Evolutionary conservation across 345 rosid species (phyloP), one percentile per base, ranked within the genome.

Genomic region (Lumnitzera littorea): DNA sequence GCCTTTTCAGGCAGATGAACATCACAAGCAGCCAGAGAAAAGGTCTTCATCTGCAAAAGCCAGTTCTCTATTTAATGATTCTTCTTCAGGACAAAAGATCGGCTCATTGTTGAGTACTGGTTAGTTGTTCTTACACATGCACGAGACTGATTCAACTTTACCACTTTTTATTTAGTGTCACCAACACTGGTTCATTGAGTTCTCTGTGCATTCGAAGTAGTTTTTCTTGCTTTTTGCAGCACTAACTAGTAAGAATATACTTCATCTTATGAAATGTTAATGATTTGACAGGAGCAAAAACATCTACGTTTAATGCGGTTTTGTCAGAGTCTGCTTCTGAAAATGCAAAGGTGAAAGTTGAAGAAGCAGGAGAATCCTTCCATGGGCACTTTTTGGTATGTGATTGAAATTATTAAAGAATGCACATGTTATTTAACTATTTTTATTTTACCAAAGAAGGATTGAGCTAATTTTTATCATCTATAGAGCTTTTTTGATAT

Each of bases 301-400:
- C 14, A 13, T 20, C 17, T 49, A 20, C 49, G 23, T 25, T 67
- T 12, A 54, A 46, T 63, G 54, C 61, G 12, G 51, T 71, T 52
- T 46, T 81, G 58, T 68, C 77, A 82, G 84, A 63, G 61, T 47
- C 70, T 49, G 57, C 53, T 67, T 61, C 76, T 49, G 68, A 74
- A 50, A 74, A 49, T 24, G 66, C 70, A 24, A 66, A 62, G 49
- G 55, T 70, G 61, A 13, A 56, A 16, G 64, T n/a, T 46, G 86
- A 66, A 66, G 95, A 81, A 67, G 50, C 54, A 52, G 82, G 78
- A n/a, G 84, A 80, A 5, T 73, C 82, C 63, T 70, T 79, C 73
- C 77, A 72, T 10, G 74, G 51, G 29, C 69, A 72, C 63, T 76
- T 81, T 71, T 61, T 56, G 79, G 95, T 85, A 67, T 52, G 77